Conservation (phyloP, 306 rosid genomes). For the Mimosa pudica region DNA sequence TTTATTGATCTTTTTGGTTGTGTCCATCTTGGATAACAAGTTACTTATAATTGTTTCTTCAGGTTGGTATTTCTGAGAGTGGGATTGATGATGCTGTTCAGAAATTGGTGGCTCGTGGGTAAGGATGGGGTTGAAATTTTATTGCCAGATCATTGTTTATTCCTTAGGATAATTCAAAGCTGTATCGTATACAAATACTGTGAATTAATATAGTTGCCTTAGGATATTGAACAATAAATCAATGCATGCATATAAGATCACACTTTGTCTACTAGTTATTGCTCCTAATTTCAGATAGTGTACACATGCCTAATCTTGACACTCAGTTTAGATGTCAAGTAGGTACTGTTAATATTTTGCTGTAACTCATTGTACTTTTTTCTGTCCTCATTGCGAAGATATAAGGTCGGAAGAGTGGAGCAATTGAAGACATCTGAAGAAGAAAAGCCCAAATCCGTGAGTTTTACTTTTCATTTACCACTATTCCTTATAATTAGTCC, state of each 20-base stretch:
- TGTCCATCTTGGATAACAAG: constrained; percentile 29
- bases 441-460: constrained; percentile 87
- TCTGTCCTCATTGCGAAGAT: constrained; percentile 55
- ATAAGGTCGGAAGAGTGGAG: constrained; percentile 95
- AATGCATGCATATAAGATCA: background rate
- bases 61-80: constrained; percentile 98
- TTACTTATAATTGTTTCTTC: constrained; percentile 35
- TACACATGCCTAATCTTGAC: constrained; percentile 14
- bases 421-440: constrained; percentile 86
- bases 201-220: background rate
- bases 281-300: constrained; percentile 2
- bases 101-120: constrained; percentile 95
- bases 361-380: constrained; percentile 31
- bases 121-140: constrained; percentile 45
- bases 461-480: constrained; percentile 40
- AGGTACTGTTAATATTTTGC: background rate
- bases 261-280: background rate
- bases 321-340: constrained; percentile 16
- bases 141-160: constrained; percentile 4
- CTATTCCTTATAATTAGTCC: too few relatives aligned
- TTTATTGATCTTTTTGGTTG: constrained; percentile 12
- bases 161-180: background rate
- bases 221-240: background rate
- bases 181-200: background rate
- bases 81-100: constrained; percentile 96